Evolutionary conservation across 345 rosid genomes (phyloP), one percentile per base, ranked within the genome.

Genomic region (Citrus inodora): DNA sequence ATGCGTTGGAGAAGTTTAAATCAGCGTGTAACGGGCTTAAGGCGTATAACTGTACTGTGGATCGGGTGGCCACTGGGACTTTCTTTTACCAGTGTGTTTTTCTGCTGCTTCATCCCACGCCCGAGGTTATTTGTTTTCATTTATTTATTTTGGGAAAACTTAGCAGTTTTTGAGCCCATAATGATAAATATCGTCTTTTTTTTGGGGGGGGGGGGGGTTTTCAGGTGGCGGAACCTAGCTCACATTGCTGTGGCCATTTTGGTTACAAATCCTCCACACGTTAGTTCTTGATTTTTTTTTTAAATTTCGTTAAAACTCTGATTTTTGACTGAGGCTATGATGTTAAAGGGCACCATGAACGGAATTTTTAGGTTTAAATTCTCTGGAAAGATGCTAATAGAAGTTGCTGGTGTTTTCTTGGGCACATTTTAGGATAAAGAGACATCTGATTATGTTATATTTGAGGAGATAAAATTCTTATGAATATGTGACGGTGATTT

Each of bases 71-170:
- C 67, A 83, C 93, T 0, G 98, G 97, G 21, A 87, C 92, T 80
- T 93, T 91, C 90, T 92, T 84, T 74, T 89, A 84, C 51, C 97
- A 92, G 81, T 90, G 96, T 77, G 93, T 93, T 21, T 89, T 65
- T 75, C 81, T 95, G 86, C 94, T 95, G 75, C 89, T 95, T 65
- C 83, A 77, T 58, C 88, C 92, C 3, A 84, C 93, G 32, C 67
- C 90, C 6, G 92, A 92, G 97, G 99, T 94, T 25, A 48, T n/a
- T 83, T 28, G 9, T 60, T 19, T 67, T 72, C 1, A 6, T 13
- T 32, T 9, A 11, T 37, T 3, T 48, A 17, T 35, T 8, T 14
- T 11, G 14, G 28, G 38, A 16, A 16, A 4, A n/a, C 9, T 19
- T 61, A n/a, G 10, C 22, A 13, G 1, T 58, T 16, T 22, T 25